Conservation (phyloP, 2,329 filamentous ascomycete genomes). For the Diaporthe eres region DNA sequence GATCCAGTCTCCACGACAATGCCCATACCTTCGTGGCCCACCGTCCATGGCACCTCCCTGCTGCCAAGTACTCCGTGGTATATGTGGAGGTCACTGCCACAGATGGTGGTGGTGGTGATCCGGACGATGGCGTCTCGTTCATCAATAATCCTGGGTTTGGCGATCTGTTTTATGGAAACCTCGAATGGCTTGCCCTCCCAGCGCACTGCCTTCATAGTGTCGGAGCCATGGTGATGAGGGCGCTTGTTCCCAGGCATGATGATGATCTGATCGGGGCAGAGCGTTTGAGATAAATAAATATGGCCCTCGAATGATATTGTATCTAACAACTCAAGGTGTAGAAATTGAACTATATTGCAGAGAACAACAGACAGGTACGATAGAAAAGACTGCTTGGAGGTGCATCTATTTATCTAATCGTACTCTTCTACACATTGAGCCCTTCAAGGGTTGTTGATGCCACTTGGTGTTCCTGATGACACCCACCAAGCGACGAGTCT, state of each 20-base stretch:
- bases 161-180: neutral
- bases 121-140: slow-evolving; percentile 20
- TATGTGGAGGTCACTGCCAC: slow-evolving; percentile 23
- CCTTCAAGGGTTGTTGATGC: no score
- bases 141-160: slow-evolving; percentile 4
- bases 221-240: neutral
- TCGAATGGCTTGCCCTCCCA: slow-evolving; percentile 32
- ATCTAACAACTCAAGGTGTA: no score
- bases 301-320: neutral
- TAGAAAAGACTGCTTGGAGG: no score
- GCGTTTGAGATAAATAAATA: no score
- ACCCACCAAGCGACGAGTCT: no score
- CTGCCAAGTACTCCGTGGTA: slow-evolving; percentile 34
- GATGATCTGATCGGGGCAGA: no score
- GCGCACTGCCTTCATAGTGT: slow-evolving; percentile 9
- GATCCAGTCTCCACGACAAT: slow-evolving; percentile 48
- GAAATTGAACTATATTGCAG: neutral
- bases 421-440: no score
- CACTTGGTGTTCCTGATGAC: no score
- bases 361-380: no score
- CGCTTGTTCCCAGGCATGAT: neutral
- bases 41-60: neutral
- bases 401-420: no score
- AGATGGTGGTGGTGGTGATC: slow-evolving; percentile 24
- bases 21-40: slow-evolving; percentile 52